Base-by-base conservation (phyloP, 2,329 filamentous ascomycete species). In the Verticillium tricorpus region DNA sequence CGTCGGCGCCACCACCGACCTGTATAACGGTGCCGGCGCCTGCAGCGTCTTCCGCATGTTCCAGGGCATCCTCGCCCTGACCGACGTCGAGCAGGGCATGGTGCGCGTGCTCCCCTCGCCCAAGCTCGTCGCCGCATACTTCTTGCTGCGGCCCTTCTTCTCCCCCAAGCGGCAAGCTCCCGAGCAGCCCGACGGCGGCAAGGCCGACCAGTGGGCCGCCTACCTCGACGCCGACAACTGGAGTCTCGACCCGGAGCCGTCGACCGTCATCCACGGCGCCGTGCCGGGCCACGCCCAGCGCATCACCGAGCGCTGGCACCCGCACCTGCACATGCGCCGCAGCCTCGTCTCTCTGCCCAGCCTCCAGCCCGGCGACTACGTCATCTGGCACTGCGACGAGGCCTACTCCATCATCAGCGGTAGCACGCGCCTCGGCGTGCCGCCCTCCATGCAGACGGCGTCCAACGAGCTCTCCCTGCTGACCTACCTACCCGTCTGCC, bases 41-140 rank as follows among this genome's bases (percentile, higher is more conserved):
- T 93, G 90, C 73, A 87, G 80, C 58, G 89, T 91, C 74, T 89
- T 93, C 72, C 83, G 91, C 58, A 90, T 92, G 82, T 90, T 89
- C 70, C 90, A 94, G 71, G 91, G 90, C 59, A 92, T 90, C 89
- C 74, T 94, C 15, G 80, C 82, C 32, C 84, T 94, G 74, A 87
- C 84, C 22, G 77, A 81, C 31, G 88, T 87, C 1, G 64, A 66
- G 61, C 63, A 66, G 59, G 64, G 78, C 60, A 79, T 80, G 71
- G 77, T 79, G 64, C 76, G 78, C 5, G 73, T 82, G 58, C 73
- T 81, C 25, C 80, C 80, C 14, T 80, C 77, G 58, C 78, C 80
- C 37, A 80, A 82, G 66, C 75, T 82, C 12, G 77, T 76, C 5
- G 79, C 78, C 1, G 78, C 77, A 7, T 82, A 82, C 68, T 78